These are phyloP conservation scores for Cardiospermum halicacabum DNA, from an alignment of 345 rosid genomes.

Conservation along the genomic window DNA sequence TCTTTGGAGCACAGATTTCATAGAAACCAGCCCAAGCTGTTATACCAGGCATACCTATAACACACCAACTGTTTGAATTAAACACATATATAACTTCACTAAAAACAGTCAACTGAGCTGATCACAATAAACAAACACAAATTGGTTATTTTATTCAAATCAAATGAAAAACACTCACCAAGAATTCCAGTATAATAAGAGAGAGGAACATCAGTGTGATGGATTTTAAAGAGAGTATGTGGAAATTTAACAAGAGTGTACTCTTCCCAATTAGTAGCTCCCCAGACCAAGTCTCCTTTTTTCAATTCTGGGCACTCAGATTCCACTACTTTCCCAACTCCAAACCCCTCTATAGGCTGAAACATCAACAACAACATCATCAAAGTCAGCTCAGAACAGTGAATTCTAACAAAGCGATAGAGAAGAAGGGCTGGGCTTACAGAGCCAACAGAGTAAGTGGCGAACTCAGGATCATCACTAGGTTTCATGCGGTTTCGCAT, in stretches of 20 bases:
- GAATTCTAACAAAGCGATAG: background rate
- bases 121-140: background rate
- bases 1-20: background rate
- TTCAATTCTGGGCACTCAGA: conserved; percentile 17
- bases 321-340: conserved; percentile 26
- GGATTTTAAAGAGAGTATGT: conserved; percentile 19
- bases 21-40: conserved; percentile 5
- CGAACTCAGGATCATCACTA: conserved; percentile 17
- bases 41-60: conserved; percentile 1
- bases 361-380: background rate
- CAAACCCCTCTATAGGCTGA: conserved; percentile 14
- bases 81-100: background rate
- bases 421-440: conserved; percentile 16
- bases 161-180: conserved; percentile 7
- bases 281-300: conserved; percentile 32
- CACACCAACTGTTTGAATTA: too few species aligned
- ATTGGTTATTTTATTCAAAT: background rate
- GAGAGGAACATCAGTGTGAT: conserved; percentile 22
- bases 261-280: conserved; percentile 28
- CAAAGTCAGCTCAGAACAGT: background rate
- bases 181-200: conserved; percentile 25
- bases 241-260: conserved; percentile 14
- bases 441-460: conserved; percentile 27
- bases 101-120: too few species aligned
- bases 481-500: conserved; percentile 35